Base-by-base conservation (phyloP, 2,329 filamentous ascomycete genomes). In the Verruconis gallopava region DNA sequence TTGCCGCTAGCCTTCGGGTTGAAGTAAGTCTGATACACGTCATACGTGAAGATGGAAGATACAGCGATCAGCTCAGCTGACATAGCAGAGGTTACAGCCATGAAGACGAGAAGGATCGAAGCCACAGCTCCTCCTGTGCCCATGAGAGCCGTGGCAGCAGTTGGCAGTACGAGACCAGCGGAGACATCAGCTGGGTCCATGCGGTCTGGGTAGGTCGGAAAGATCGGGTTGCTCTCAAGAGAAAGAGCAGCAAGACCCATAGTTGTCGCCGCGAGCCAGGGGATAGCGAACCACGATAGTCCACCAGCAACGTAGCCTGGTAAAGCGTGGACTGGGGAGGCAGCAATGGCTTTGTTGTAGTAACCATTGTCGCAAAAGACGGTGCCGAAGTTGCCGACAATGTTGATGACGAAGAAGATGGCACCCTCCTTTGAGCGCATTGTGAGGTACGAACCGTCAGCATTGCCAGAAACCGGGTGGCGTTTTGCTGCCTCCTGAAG, bases 341-440 rank as follows among this genome's bases (percentile, higher is more conserved):
- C 85, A 4, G 88, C 85, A 52, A 94, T 93, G 13, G 85, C 86
- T 61, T 93, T 93, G 69, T 93, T 91, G 64, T 86, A 93, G 65
- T 93, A 93, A 40, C 61, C 79, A 49, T 88, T 88, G 55, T 93
- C 85, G 35, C 85, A 69, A 65, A 93, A 93, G 3, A 93, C 83
- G 1, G 82, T 86, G 4, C 68, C 80, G 46, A 89, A 91, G 61
- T 88, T 88, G 32, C 84, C 84, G 25, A 88, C 80, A 37, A 84
- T 79, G 61, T 42, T 42, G 63, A 93, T 93, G 28, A 93, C 77
- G 60, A 93, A 93, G 68, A 93, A 93, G 44, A 91, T 83, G 32
- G 75, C 83, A 4, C 86, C 86, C 51, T 89, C 79, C 45, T 73
- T 75, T 2, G 80, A 85, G 44, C 73, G 68, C 85, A 94, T 93